Base-by-base conservation (phyloP, 2,329 filamentous ascomycete genomes). In the Xenoacremonium recifei region DNA sequence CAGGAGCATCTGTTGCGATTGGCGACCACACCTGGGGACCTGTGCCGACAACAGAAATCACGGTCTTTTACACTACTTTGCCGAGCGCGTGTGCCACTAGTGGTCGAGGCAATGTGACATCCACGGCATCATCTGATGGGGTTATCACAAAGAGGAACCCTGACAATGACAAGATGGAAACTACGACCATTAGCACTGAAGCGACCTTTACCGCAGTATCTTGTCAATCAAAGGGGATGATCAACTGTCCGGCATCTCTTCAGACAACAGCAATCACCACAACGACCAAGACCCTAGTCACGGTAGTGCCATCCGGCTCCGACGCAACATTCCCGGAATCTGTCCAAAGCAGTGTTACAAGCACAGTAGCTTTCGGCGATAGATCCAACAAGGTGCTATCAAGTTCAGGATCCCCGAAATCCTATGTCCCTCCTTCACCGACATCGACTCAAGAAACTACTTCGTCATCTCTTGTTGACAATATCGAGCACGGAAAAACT, bases 1-100 rank as follows among this genome's bases (percentile, higher is more conserved):
- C 76, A 4, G 79, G 78, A 2, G 77, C 76, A 1, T 75, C 72
- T 0, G 50, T 81, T 0, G 67, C 60, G 2, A 37, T 79, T 4
- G 60, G 58, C 1, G 48, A 51, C 1, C 51, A 70, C 12, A 72
- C 68, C 0, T 82, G 74, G 73, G 79, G 77, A 0, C 75, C 75
- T 0, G 56, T 65, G 0, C 69, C 73, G 0, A 54, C 61, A 16
- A 75, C 70, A 0, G 66, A 69, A 10, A 65, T 72, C 3, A 72
- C 77, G 1, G 63, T 82, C 30, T 81, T 68, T 49, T 77, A 71
- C 50, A 81, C 77, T 0, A 75, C 71, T 0, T 50, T 80, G 1
- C 64, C 65, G 1, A 62, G 68, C 19, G 59, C 59, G 2, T 80
- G 76, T 49, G 69, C 65, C 0, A 49, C 59, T 3, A 53, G 55